Percentiles rank a stretch among this genome's conserved stretches.
phyloP scores from a whole-genome alignment of 192 early-diverging fungal species.

The Spizellomyces punctatus region DNA sequence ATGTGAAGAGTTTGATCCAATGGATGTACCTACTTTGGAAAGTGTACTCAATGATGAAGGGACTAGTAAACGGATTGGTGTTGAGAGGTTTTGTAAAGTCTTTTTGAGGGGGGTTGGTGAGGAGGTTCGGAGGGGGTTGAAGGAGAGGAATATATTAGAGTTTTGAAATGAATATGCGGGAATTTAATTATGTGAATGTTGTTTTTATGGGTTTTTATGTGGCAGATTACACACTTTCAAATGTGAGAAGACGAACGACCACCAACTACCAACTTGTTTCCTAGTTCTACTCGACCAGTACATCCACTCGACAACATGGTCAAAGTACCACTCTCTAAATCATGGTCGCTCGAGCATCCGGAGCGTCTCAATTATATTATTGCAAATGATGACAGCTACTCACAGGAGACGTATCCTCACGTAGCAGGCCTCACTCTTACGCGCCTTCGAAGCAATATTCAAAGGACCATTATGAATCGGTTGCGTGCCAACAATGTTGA shows the following conservation, averaged over 20 bases:
- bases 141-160: neutral
- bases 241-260: too few species aligned
- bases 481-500: conserved; percentile 5
- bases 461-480: conserved; percentile 5
- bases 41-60: conserved; percentile 59
- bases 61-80: neutral
- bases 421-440: conserved; percentile 3
- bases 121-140: neutral
- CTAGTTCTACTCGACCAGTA: too few species aligned
- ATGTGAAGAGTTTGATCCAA: conserved; percentile 85
- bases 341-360: conserved; percentile 11
- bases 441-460: neutral
- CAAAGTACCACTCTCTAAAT: neutral
- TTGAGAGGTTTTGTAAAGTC: neutral
- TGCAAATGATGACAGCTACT: conserved; percentile 6
- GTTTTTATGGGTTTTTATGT: too few species aligned
- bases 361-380: conserved; percentile 10
- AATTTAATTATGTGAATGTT: too few species aligned
- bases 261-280: too few species aligned
- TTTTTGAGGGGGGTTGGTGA: neutral
- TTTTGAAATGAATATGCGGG: too few species aligned
- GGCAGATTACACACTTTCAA: too few species aligned
- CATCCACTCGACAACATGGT: too few species aligned
- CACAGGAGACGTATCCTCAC: conserved; percentile 7
- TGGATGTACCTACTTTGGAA: conserved; percentile 71